phyloP scores from a whole-genome alignment of 1,284 basidiomycete genomes.

The Fomitopsis schrenkii region DNA sequence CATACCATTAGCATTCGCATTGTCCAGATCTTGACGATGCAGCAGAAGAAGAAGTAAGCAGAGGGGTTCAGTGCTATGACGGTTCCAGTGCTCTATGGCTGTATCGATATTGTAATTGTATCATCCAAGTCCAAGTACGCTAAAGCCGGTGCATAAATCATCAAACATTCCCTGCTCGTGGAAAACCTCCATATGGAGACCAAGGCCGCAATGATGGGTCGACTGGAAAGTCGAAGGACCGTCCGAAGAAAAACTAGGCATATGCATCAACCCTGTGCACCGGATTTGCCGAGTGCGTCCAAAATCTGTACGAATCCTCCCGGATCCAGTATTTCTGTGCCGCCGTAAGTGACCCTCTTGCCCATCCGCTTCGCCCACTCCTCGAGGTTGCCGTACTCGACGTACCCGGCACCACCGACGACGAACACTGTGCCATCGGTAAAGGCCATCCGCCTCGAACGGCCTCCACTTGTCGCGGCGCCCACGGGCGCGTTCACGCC shows the following conservation, averaged over 20 bases:
- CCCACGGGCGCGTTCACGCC: constrained; percentile 42
- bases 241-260: background rate
- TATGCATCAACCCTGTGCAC: constrained; percentile 13
- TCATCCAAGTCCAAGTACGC: background rate
- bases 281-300: constrained; percentile 53
- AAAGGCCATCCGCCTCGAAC: constrained; percentile 76
- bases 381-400: constrained; percentile 94
- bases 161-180: background rate
- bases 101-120: background rate
- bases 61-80: background rate
- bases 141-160: background rate
- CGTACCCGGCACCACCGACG: constrained; percentile 95
- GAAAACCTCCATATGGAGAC: background rate
- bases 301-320: constrained; percentile 76
- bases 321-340: constrained; percentile 93
- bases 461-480: constrained; percentile 37
- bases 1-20: constrained; percentile 75
- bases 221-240: background rate
- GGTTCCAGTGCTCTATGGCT: background rate
- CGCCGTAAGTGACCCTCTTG: constrained; percentile 90
- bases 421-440: constrained; percentile 90
- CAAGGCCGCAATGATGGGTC: background rate
- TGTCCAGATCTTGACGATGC: constrained; percentile 78
- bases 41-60: constrained; percentile 43
- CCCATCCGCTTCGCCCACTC: constrained; percentile 84